Conservation (phyloP, 257 asterid species). For the Apocynum venetum region DNA sequence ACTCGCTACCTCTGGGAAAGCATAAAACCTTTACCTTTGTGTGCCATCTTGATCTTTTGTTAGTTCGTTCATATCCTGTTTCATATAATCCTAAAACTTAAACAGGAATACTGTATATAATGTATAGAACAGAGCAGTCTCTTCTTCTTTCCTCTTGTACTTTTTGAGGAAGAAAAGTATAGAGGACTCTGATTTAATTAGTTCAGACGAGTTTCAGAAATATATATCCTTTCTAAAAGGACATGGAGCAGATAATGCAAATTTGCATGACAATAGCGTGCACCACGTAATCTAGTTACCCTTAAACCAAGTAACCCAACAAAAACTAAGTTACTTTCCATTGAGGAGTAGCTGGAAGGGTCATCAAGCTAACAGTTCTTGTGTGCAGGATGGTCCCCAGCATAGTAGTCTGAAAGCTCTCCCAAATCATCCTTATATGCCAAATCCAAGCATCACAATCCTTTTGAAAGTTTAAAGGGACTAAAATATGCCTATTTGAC, state of each 20-base stretch:
- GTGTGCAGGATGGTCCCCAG: slow-evolving; percentile 62
- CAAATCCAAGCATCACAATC: slow-evolving; percentile 74
- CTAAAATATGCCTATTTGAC: too few relatives aligned
- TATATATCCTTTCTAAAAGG: background rate
- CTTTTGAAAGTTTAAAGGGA: slow-evolving; percentile 35
- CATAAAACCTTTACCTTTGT: slow-evolving; percentile 23
- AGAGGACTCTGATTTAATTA: background rate
- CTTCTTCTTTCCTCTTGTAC: background rate
- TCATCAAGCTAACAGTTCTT: slow-evolving; percentile 53
- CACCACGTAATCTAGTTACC: slow-evolving; percentile 31
- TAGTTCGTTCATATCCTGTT: slow-evolving; percentile 1
- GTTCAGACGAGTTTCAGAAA: slow-evolving; percentile 4
- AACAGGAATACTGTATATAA: slow-evolving; percentile 17
- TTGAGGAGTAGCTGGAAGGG: slow-evolving; percentile 55
- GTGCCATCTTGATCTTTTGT: slow-evolving; percentile 2
- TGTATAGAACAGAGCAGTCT: slow-evolving; percentile 9
- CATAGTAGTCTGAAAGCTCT: slow-evolving; percentile 63
- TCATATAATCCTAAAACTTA: slow-evolving; percentile 13
- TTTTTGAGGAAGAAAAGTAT: background rate
- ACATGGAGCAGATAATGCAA: background rate
- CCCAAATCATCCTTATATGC: slow-evolving; percentile 80
- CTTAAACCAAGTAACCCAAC: slow-evolving; percentile 86
- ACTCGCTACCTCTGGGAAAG: slow-evolving; percentile 36
- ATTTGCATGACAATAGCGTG: slow-evolving; percentile 15
- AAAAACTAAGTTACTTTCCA: slow-evolving; percentile 68